Conservation (phyloP, 345 rosid genomes). For the Brassica napus region DNA sequence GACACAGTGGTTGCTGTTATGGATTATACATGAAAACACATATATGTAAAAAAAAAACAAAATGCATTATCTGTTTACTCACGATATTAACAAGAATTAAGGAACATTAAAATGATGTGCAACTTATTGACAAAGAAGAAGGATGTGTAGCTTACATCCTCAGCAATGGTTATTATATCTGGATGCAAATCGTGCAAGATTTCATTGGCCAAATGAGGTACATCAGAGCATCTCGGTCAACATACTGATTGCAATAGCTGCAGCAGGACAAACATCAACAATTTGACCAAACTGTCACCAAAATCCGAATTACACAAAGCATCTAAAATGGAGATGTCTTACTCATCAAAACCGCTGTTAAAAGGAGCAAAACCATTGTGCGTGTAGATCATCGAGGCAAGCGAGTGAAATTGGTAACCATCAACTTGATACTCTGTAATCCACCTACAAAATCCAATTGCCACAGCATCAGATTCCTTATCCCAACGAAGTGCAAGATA, state of each 20-base stretch:
- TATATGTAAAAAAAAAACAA: no score
- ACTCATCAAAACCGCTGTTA: constrained; percentile 82
- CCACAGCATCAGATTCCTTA: constrained; percentile 22
- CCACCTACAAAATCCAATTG: constrained; percentile 69
- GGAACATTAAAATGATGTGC: background rate
- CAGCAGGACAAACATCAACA: constrained; percentile 34
- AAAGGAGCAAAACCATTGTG: constrained; percentile 96
- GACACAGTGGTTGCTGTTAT: no score
- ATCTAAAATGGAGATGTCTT: constrained; percentile 45
- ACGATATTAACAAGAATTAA: no score
- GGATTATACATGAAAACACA: no score
- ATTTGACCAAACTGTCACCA: constrained; percentile 19
- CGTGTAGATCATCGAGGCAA: constrained; percentile 87
- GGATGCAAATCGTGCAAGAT: constrained; percentile 82
- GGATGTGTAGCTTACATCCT: constrained; percentile 66
- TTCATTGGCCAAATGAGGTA: constrained; percentile 96
- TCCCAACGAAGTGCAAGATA: constrained; percentile 9
- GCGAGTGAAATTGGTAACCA: constrained; percentile 96
- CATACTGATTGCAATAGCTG: constrained; percentile 95
- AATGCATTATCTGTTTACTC: no score
- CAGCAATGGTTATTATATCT: constrained; percentile 86
- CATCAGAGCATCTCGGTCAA: constrained; percentile 84
- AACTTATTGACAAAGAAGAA: constrained; percentile 4
- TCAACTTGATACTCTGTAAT: constrained; percentile 81
- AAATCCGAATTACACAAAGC: constrained; percentile 17